Conservation (phyloP, 441 rosid species). For the Hura crepitans region DNA sequence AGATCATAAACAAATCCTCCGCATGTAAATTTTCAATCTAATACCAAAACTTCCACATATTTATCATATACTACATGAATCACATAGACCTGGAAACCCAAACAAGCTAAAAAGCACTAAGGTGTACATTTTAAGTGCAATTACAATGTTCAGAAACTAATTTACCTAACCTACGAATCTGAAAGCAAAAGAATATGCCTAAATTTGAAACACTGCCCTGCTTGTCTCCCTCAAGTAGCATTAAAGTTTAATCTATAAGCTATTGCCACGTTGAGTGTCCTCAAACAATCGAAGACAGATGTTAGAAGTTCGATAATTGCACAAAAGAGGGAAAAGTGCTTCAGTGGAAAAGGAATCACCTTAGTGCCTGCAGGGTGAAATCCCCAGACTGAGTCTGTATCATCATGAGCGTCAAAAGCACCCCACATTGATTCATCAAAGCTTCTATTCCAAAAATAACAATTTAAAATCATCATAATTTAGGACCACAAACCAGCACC, state of each 20-base stretch:
- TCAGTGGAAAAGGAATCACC: slow-evolving; percentile 43
- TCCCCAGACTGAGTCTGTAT: slow-evolving; percentile 90
- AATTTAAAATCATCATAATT: slow-evolving; percentile 11
- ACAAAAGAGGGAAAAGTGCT: slow-evolving; percentile 14
- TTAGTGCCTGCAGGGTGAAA: slow-evolving; percentile 54
- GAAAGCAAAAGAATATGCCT: not conserved
- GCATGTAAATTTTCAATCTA: not conserved
- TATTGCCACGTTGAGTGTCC: not conserved
- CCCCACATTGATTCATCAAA: slow-evolving; percentile 95
- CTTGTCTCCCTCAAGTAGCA: not conserved
- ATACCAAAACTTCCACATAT: not conserved
- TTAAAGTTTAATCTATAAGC: not conserved
- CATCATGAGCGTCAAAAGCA: slow-evolving; percentile 84
- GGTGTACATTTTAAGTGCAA: not conserved
- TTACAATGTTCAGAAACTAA: not conserved
- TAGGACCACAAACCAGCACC: not conserved
- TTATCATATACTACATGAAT: not conserved
- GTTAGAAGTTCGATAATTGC: not conserved
- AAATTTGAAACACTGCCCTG: not conserved
- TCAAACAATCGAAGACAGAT: not conserved
- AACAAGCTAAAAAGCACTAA: not conserved
- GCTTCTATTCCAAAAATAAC: slow-evolving; percentile 38
- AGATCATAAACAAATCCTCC: not conserved
- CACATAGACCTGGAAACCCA: slow-evolving; percentile 1
- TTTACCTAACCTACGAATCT: not conserved